Evolutionary conservation across 768 basidiomycete species (phyloP), one percentile per base, ranked within the genome.

Genomic region (Trametes villosa): DNA sequence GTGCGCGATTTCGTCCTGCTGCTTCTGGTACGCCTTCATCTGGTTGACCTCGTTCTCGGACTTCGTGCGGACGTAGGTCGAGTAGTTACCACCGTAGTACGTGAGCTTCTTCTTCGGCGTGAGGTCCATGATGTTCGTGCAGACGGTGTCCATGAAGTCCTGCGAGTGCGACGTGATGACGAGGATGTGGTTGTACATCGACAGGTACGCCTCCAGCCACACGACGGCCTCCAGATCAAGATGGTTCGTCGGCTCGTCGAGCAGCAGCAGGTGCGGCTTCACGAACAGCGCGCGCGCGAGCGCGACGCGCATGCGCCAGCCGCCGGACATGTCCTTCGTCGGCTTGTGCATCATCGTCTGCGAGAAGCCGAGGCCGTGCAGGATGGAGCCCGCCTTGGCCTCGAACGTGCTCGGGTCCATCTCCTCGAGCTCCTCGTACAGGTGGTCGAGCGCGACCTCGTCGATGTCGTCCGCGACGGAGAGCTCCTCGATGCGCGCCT

Each of bases 11-110:
- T 98, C 96, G 47, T 99, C 96, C 75, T 99, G 96, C 74, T 99
- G 96, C 77, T 99, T 99, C 68, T 87, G 71, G 76, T 98, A 99
- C 53, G 96, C 97, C 83, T 99, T 99, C 95, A 98, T 97, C 80
- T 97, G 95, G 76, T 98, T 99, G 72, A 95, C 89, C 81, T 99
- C 96, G 80, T 99, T 99, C 83, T 99, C 96, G 68, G 79, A 70
- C 83, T 91, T 96, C 59, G 96, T 98, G 72, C 94, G 88, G 66
- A 98, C 96, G 77, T 94, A 98, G n/a, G 92, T 94, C 49, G 94
- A 83, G 79, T 97, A 98, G 76, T 98, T 98, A 79, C 96, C 96
- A 63, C 87, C 86, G 77, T 98, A 98, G 76, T 97, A 97, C 40
- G 92, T 81, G 57, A 98, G 81, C 74, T 94, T 96, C 83, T 96